Evolutionary conservation across 176 grass and related monocot species (phyloP).

Genomic region (Typha latifolia): DNA sequence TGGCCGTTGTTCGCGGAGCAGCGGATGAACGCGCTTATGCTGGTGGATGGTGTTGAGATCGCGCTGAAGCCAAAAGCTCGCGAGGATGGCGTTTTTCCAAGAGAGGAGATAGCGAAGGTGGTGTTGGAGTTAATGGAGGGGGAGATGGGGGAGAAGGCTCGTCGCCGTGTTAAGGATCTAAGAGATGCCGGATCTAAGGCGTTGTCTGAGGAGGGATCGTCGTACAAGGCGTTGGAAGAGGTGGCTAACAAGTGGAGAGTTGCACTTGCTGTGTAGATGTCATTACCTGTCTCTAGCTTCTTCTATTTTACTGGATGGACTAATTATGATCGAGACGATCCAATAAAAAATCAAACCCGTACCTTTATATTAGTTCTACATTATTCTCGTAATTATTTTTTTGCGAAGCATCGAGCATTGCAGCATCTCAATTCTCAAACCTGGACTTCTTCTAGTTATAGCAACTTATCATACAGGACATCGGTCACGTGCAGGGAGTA

Average conservation of each 20-base stretch:
- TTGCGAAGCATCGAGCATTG: too few relatives aligned
- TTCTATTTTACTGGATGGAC: too few relatives aligned
- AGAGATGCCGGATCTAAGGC: neutral
- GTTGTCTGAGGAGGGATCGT: neutral
- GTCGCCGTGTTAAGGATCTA: neutral
- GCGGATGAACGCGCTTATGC: conserved; percentile 31
- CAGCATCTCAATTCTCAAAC: too few relatives aligned
- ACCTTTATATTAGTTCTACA: too few relatives aligned
- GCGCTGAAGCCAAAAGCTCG: conserved; percentile 12
- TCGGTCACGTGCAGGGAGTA: too few relatives aligned
- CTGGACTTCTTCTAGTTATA: too few relatives aligned
- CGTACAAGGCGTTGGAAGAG: neutral
- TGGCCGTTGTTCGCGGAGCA: conserved; percentile 36
- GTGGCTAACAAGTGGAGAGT: conserved; percentile 12
- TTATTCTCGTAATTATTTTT: too few relatives aligned
- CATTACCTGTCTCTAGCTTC: too few relatives aligned
- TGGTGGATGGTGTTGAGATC: conserved; percentile 1
- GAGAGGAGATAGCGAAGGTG: conserved; percentile 34
- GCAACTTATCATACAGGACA: too few relatives aligned
- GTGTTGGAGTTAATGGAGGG: conserved; percentile 20
- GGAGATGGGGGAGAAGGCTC: conserved; percentile 5
- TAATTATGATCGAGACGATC: too few relatives aligned
- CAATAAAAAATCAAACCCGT: too few relatives aligned
- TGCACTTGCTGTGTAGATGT: too few relatives aligned
- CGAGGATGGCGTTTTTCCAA: conserved; percentile 33